Base-by-base conservation (phyloP, 768 basidiomycete species). In the Rhizopogon vinicolor region DNA sequence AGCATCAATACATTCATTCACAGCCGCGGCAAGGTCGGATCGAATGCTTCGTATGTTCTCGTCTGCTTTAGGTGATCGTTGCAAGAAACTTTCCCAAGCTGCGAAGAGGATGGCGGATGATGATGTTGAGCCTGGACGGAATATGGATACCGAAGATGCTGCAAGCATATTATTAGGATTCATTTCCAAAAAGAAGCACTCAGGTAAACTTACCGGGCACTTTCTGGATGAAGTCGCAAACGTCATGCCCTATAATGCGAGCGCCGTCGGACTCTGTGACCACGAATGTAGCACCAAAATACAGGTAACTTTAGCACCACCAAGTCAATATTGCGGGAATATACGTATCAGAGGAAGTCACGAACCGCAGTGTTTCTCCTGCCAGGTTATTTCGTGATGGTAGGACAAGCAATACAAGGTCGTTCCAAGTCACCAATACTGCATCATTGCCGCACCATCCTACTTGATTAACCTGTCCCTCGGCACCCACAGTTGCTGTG, bases 381-480 rank as follows among this genome's bases (percentile, higher is more conserved):
- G 48, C 35, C 3, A 37, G 2, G 35, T 49, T 25, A 62, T 95
- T 91, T 2, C 93, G 93, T 54, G 84, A 89, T 13, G 97, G 97
- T 5, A 96, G 94, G n/a, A 97, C 91, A 31, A 99, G 76, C 3
- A 93, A 74, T 0, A 85, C 89, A 31, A 87, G 72, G 18, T 79
- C 74, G 42, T 84, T 82, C 92, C 93, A 98, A 18, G 86, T 87
- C 16, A 97, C 78, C 3, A 93, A 76, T 44, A 98, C 88, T 0
- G 94, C 93, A 70, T 99, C 95, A 65, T 93, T 93, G 1, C 95
- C 95, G 68, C 94, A 98, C 97, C 97, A 99, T 64, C 89, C 89
- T 0, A 93, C 85, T 60, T 88, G 87, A 37, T 77, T 75, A 3
- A 91, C 78, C 3, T 75, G 68, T 2, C 85, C 87, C 18, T 83